These are phyloP conservation scores for Ustilago bromivora DNA, from an alignment of 1,284 basidiomycete species.

Conservation along the genomic window DNA sequence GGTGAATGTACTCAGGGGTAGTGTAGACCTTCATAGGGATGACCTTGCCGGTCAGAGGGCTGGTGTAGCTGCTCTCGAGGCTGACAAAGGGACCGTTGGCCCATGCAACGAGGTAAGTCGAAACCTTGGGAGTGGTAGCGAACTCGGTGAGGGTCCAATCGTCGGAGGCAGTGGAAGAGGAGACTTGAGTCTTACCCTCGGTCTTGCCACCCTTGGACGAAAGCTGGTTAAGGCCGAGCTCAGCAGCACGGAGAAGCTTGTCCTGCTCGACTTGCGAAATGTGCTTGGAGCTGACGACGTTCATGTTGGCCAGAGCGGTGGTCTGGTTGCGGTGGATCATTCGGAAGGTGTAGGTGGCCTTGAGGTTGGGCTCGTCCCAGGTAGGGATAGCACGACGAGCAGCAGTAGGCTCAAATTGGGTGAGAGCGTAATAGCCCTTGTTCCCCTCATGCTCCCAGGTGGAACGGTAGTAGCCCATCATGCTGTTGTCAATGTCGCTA, in stretches of 20 bases:
- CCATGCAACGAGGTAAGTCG: constrained; percentile 90
- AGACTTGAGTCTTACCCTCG: constrained; percentile 67
- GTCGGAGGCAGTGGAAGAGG: constrained; percentile 47
- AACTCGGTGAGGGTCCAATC: constrained; percentile 70
- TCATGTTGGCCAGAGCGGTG: constrained; percentile 83
- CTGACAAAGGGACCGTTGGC: constrained; percentile 85
- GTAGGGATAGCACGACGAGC: constrained; percentile 76
- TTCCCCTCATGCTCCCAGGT: constrained; percentile 71
- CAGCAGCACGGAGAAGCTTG: constrained; percentile 72
- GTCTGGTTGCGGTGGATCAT: constrained; percentile 84
- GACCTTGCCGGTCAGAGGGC: constrained; percentile 83
- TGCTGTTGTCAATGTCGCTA: constrained; percentile 62
- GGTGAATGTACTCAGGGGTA: constrained; percentile 86
- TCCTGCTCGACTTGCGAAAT: constrained; percentile 55
- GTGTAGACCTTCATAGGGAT: constrained; percentile 86
- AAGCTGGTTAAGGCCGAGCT: constrained; percentile 75
- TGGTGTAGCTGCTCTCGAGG: constrained; percentile 81
- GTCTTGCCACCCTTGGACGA: constrained; percentile 72
- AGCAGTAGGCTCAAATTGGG: constrained; percentile 80
- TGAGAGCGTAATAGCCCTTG: constrained; percentile 68
- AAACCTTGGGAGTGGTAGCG: constrained; percentile 75
- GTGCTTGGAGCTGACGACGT: constrained; percentile 48
- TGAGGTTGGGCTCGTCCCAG: constrained; percentile 94
- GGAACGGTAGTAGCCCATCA: constrained; percentile 70
- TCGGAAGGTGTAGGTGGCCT: constrained; percentile 85